Evolutionary conservation across 805 yeast genomes (phyloP), one percentile per base, ranked within the genome.

Genomic region (Cyberlindnera maclurae): DNA sequence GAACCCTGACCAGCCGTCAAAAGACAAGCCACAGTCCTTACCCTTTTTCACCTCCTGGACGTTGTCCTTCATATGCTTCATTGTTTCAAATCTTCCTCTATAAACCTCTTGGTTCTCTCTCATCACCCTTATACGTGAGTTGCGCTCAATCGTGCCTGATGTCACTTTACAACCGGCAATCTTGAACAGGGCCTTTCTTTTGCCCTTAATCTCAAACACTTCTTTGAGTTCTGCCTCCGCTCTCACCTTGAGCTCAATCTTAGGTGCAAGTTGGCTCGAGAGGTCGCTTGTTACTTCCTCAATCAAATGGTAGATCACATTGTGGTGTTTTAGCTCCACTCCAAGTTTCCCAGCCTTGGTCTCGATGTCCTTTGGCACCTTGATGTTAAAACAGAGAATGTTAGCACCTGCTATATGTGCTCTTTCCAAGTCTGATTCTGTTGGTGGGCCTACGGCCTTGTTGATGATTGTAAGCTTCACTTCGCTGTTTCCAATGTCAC

Each of bases 161-260:
- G 62, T 54, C 11, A 93, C 87, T 57, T 81, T 79, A 54, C 94
- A 85, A 7, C 98, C 98, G 1, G 97, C 98, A 54, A 93, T 75
- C 46, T 70, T 73, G 40, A 74, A 59, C 17, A 66, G 69, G 36
- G 66, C 67, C 54, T 74, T 77, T 37, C 65, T 65, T 49, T 79
- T 76, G 2, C 71, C 65, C 3, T 82, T 71, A 45, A 89, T 81
- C 20, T 71, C 71, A 59, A 93, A 89, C 2, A 85, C 67, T 39
- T 79, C 83, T 47, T 79, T 78, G 31, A 93, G 65, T 7, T 75
- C 78, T 0, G 79, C 82, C 39, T 77, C 83, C 1, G 89, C 82
- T 17, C 74, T 47, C 2, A 76, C 74, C 54, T 80, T 82, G 24
- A 72, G 68, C 43, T 86, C 89, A 42, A 71, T 73, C 5, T 71